phyloP scores from a whole-genome alignment of 208 protist species.

The Leishmania guyanensis region DNA sequence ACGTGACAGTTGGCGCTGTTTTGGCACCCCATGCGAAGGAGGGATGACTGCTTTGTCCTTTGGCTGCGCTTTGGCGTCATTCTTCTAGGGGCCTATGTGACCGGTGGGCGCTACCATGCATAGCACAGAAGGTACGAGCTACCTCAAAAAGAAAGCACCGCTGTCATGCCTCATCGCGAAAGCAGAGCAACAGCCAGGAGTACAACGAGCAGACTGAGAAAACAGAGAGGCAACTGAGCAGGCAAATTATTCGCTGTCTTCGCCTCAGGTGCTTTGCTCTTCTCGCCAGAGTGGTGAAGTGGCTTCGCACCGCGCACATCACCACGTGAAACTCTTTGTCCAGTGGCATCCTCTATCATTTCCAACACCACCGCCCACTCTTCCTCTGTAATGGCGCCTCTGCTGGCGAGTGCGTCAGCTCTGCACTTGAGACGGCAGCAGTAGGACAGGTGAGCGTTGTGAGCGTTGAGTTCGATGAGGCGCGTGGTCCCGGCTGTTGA shows the following conservation, averaged over 20 bases:
- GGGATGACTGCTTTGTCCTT: too few species aligned
- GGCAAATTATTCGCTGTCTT: neutral
- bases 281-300: neutral
- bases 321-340: conserved; percentile 21
- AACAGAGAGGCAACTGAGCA: neutral
- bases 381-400: conserved; percentile 4
- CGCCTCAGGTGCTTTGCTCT: neutral
- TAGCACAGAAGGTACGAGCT: neutral
- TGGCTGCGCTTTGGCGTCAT: neutral
- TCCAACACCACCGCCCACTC: conserved; percentile 39
- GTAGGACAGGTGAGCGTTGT: conserved; percentile 35
- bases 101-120: neutral
- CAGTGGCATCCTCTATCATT: conserved; percentile 60
- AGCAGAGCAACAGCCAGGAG: neutral
- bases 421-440: conserved; percentile 24
- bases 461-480: conserved; percentile 29
- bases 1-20: too few species aligned
- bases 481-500: conserved; percentile 19
- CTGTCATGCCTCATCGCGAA: conserved; percentile 8
- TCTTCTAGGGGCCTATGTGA: neutral
- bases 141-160: neutral
- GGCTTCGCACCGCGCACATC: conserved; percentile 18
- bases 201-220: neutral
- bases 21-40: neutral
- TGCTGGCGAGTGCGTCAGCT: neutral